Conservation (phyloP, 176 grass and related monocot genomes). For the Microstegium vimineum region DNA sequence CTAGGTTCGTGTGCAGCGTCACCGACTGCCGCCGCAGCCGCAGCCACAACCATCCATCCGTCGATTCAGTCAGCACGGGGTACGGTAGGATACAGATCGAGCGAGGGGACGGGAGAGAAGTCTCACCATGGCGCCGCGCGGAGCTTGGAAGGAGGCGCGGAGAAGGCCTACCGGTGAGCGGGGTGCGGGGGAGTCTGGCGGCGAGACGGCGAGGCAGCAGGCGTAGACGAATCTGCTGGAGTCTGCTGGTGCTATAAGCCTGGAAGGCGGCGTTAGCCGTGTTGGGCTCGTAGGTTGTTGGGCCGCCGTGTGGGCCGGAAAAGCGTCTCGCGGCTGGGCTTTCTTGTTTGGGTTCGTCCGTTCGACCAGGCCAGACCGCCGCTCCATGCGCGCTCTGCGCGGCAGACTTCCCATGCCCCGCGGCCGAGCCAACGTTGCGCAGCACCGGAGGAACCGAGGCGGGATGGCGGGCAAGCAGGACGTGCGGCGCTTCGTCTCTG, state of each 20-base stretch:
- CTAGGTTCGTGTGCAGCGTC: slow-evolving; percentile 96
- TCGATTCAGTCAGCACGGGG: background rate
- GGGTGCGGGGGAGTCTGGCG: background rate
- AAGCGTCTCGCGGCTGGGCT: no score
- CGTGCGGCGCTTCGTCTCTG: no score
- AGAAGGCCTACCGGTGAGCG: background rate
- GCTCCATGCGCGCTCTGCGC: no score
- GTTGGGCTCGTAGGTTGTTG: background rate
- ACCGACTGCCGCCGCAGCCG: slow-evolving; percentile 72
- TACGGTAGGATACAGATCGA: background rate
- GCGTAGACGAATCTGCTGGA: background rate
- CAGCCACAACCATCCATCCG: background rate
- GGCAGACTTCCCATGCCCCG: no score
- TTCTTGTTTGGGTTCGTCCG: no score
- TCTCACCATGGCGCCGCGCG: slow-evolving; percentile 40
- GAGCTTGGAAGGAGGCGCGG: background rate
- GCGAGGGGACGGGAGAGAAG: background rate
- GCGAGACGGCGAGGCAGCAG: background rate
- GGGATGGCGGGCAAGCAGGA: no score
- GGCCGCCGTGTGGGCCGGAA: no score
- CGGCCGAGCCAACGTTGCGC: no score
- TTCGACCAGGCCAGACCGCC: no score
- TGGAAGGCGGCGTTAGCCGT: background rate
- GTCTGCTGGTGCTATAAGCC: background rate
- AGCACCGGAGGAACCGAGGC: no score